Conservation (phyloP, 2,329 filamentous ascomycete species). For the Cytospora chrysosperma region DNA sequence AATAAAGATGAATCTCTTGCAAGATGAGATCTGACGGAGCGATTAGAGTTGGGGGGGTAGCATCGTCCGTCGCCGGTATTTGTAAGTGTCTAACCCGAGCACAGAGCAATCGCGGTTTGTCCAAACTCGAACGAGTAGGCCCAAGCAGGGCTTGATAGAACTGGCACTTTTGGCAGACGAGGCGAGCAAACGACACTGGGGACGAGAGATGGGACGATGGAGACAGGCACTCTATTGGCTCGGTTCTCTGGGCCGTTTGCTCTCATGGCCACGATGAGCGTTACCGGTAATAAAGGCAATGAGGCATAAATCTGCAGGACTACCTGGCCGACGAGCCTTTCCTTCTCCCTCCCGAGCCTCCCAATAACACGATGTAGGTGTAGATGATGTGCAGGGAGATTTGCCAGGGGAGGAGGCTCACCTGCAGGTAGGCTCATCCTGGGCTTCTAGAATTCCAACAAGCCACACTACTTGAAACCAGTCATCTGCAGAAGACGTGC, state of each 20-base stretch:
- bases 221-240: slow-evolving; percentile 10
- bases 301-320: slow-evolving; percentile 20
- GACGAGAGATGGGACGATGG: slow-evolving; percentile 8
- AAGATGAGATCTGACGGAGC: not conserved
- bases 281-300: slow-evolving; percentile 1
- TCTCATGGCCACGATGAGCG: slow-evolving; percentile 11
- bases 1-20: not conserved
- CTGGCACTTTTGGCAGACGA: slow-evolving; percentile 15
- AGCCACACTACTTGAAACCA: slow-evolving; percentile 14
- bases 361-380: slow-evolving; percentile 3
- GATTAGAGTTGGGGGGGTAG: not conserved
- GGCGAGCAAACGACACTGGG: slow-evolving; percentile 17
- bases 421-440: slow-evolving; percentile 17
- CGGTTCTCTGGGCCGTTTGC: slow-evolving; percentile 8
- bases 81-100: slow-evolving; percentile 1
- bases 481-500: slow-evolving; percentile 15
- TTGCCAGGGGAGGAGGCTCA: slow-evolving; percentile 12
- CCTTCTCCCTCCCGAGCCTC: not conserved
- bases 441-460: slow-evolving; percentile 18
- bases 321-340: not conserved
- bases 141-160: slow-evolving; percentile 9
- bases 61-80: slow-evolving; percentile 10
- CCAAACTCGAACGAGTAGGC: slow-evolving; percentile 2
- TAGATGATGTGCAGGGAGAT: slow-evolving; percentile 5
- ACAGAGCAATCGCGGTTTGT: not conserved